Base-by-base conservation (phyloP, 1,139 yeast species). In the Lodderomyces oxycetoniae region DNA sequence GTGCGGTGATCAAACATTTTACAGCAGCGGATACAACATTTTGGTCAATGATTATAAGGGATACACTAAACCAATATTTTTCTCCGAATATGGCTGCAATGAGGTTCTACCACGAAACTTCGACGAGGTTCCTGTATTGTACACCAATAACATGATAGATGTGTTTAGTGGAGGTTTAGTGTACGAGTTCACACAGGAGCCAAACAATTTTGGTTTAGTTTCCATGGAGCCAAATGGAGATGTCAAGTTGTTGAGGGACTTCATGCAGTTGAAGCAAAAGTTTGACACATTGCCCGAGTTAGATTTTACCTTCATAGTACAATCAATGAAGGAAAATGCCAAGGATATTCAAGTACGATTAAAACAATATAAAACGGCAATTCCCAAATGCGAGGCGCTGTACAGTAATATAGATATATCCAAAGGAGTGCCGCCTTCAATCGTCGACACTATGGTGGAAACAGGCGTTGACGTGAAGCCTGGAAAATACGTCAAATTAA, bases 11-110 rank as follows among this genome's bases (percentile, higher is more conserved):
- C 91, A 86, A 48, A 80, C 93, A 3, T 84, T 85, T 57, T 63
- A 77, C 40, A 68, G 83, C 8, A 82, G 95, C 47, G 98, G 97
- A 1, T 91, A 87, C 57, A 74, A 82, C 47, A 61, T 67, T 23
- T 72, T 89, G 39, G 89, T 86, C 13, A 68, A 73, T 35, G 88
- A 84, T 46, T 91, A 87, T 53, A 53, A 61, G 25, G 71, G 72
- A 30, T 86, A 75, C 50, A 60, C 86, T 1, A 74, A 77, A 43
- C 98, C 98, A 2, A 70, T 91, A 1, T 81, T 91, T 57, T 75
- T 91, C 41, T 86, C 96, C 3, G 98, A 91, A 65, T 91, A 77
- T 34, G 98, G 98, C 4, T 91, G 98, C 61, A 91, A 91, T 55
- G 81, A 77, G 42, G 83, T 86, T 2, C 52, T 65, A 11, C 97